A percentile compares a stretch with the other conserved stretches of the same genome.
Conservation (phyloP, 768 basidiomycete genomes). For the Boletus bicolor region DNA sequence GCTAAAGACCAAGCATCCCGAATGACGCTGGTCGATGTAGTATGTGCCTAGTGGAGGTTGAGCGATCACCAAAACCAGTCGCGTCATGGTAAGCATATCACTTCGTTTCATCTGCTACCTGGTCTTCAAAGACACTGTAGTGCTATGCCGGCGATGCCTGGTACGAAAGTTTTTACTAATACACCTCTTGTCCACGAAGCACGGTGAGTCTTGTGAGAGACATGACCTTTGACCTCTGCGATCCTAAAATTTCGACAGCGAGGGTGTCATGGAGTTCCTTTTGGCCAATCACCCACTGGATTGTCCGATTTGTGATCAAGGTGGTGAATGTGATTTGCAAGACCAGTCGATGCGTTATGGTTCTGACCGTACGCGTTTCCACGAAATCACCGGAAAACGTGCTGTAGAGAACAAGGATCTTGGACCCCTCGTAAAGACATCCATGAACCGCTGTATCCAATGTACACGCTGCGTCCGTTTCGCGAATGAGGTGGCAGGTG, state of each 20-base stretch:
- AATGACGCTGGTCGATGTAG: constrained; percentile 36
- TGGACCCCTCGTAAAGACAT: constrained; percentile 96
- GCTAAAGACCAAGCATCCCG: neutral
- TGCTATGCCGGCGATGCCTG: constrained; percentile 98
- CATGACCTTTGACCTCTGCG: neutral
- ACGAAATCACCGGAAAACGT: constrained; percentile 97
- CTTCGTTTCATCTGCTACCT: neutral
- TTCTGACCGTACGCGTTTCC: constrained; percentile 95
- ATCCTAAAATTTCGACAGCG: constrained; percentile 43
- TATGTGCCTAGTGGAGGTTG: constrained; percentile 99
- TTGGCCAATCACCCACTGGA: constrained; percentile 97
- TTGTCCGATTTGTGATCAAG: constrained; percentile 98
- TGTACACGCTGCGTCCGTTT: constrained; percentile 99
- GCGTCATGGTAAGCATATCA: constrained; percentile 74
- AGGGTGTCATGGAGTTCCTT: constrained; percentile 99
- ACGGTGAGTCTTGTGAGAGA: constrained; percentile 43
- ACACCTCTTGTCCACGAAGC: constrained; percentile 88
- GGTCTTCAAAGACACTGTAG: constrained; percentile 34
- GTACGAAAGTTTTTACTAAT: constrained; percentile 89
- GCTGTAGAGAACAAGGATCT: constrained; percentile 98
- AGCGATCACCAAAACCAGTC: constrained; percentile 90
- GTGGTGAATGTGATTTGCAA: constrained; percentile 97
- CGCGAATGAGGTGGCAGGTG: constrained; percentile 98
- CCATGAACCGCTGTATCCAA: constrained; percentile 99
- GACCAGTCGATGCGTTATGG: constrained; percentile 99